A percentile compares a stretch with the other conserved stretches of the same genome.
Evolutionary conservation across 2,329 filamentous ascomycete genomes (phyloP).

Genomic region (Talaromyces sp.): DNA sequence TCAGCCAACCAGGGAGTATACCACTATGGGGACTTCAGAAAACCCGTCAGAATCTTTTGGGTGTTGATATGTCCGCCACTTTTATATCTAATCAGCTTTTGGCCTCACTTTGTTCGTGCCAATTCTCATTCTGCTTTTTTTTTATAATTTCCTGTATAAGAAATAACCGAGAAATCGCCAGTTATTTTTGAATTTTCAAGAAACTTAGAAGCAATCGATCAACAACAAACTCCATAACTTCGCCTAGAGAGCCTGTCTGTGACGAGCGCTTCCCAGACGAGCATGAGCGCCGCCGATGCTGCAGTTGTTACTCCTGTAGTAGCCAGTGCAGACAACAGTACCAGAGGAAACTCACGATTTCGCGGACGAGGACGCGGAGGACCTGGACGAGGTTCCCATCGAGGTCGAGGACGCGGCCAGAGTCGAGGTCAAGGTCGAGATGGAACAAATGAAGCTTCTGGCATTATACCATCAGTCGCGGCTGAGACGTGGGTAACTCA

Average conservation of each 20-base stretch:
- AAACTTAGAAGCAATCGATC: neutral
- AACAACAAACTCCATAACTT: neutral
- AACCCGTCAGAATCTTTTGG: constrained; percentile 9
- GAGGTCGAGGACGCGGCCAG: constrained; percentile 12
- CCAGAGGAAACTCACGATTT: constrained; percentile 13
- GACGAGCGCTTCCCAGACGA: neutral
- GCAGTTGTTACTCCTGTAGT: neutral
- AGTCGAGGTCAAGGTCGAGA: constrained; percentile 9
- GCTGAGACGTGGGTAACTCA: neutral
- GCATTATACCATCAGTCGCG: neutral
- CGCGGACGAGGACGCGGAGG: constrained; percentile 23
- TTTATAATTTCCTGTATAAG: neutral
- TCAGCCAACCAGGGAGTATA: neutral
- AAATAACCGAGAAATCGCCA: neutral
- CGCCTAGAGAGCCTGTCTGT: neutral
- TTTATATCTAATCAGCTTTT: neutral
- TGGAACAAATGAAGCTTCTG: neutral
- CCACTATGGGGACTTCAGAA: neutral
- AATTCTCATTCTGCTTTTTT: neutral
- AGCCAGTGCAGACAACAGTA: neutral
- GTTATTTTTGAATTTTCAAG: neutral
- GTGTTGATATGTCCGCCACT: constrained; percentile 7
- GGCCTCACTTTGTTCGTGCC: neutral
- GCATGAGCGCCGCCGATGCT: constrained; percentile 13
- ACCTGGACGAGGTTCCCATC: neutral